phyloP scores from a whole-genome alignment of 2,329 filamentous ascomycete genomes.

The Fusarium proliferatum region DNA sequence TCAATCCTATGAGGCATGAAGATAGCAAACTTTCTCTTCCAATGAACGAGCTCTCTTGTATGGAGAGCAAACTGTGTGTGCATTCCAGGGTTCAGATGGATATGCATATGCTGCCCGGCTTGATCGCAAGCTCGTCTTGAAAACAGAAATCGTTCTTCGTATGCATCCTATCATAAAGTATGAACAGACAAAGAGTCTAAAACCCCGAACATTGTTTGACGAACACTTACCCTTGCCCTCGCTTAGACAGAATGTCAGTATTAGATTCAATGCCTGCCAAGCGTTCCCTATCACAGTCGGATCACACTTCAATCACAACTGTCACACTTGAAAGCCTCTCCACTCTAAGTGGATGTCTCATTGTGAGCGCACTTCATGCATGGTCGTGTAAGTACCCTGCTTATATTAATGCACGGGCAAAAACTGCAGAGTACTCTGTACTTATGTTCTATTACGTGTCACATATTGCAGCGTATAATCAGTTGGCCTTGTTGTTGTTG shows the following conservation, averaged over 20 bases:
- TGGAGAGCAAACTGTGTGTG: not conserved
- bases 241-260: not conserved
- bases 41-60: not conserved
- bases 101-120: not conserved
- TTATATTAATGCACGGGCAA: not conserved
- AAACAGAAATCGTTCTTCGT: conserved; percentile 1
- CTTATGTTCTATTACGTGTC: not conserved
- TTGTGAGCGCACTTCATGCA: not conserved
- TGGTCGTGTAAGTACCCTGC: not conserved
- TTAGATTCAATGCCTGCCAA: conserved; percentile 1
- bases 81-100: not conserved
- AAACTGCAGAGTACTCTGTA: not conserved
- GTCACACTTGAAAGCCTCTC: conserved; percentile 9
- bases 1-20: not conserved
- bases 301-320: conserved; percentile 22
- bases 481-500: not conserved
- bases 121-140: not conserved
- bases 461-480: not conserved
- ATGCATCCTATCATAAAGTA: conserved; percentile 1
- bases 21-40: not conserved
- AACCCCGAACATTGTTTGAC: not conserved
- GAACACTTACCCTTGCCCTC: conserved; percentile 8
- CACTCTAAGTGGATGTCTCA: not conserved
- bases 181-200: conserved; percentile 5
- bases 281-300: conserved; percentile 15